These are phyloP conservation scores for Salvia miltiorrhiza DNA, from an alignment of 257 asterid genomes.

Conservation along the genomic window DNA sequence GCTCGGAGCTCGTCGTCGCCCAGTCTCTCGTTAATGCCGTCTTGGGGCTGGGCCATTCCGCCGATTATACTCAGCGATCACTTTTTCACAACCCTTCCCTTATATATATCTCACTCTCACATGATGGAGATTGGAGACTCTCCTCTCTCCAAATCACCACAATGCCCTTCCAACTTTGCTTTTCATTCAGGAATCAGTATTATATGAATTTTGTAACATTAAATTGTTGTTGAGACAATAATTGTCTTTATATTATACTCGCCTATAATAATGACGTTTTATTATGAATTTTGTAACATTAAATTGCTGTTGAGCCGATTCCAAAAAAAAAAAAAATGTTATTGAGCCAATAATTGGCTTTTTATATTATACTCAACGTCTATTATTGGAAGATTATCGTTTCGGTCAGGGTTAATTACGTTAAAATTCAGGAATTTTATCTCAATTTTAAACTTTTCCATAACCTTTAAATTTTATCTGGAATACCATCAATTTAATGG, in stretches of 20 bases:
- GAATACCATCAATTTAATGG: no score
- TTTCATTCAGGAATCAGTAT: no score
- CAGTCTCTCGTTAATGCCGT: slow-evolving; percentile 52
- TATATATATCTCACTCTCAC: background rate
- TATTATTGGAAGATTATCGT: background rate
- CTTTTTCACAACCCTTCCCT: background rate
- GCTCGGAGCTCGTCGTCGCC: slow-evolving; percentile 86
- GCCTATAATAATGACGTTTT: background rate
- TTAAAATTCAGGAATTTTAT: no score
- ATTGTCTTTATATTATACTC: background rate
- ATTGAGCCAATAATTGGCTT: background rate
- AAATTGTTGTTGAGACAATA: no score
- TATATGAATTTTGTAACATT: no score
- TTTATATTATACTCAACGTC: background rate
- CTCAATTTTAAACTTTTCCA: no score
- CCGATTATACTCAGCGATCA: background rate
- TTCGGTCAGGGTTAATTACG: no score
- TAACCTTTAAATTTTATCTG: no score
- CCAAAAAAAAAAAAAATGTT: no score
- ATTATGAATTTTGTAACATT: background rate
- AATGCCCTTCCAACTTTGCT: no score
- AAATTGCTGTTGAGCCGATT: background rate
- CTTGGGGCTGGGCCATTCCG: slow-evolving; percentile 30
- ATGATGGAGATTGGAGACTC: no score
- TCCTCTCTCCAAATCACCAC: no score